Base-by-base conservation (phyloP, 352 stramenopile species). In the Globisporangium solare region DNA sequence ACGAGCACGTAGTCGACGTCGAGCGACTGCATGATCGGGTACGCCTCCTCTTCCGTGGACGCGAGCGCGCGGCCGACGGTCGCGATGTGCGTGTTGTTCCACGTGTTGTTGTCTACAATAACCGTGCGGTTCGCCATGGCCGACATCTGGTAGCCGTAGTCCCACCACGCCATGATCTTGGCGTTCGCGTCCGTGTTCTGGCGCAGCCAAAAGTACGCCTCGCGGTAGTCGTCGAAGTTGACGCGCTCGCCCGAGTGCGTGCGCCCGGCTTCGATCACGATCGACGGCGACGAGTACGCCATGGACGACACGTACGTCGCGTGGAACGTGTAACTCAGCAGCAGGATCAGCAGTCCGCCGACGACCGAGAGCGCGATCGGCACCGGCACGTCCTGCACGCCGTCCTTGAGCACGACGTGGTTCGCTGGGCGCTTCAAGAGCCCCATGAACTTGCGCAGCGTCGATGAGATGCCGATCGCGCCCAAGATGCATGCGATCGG, bases 201-300 rank as follows among this genome's bases (percentile, higher is more conserved):
- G 15, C 85, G 70, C 57, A 95, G 62, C 85, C 85, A 95, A 61
- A 88, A 95, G 71, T 94, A 95, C 12, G 94, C 94, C 70, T 99
- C 96, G 46, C 96, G 90, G 79, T 98, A 99, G 73, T 99, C 97
- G 68, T 99, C 96, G 42, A 96, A 95, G 58, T 96, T 92, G 35
- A 97, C 76, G 45, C 85, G 81, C 62, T 83, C 70, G 24, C 91
- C 91, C 37, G 83, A 72, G 6, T 74, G 68, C 32, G 70, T 85
- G 43, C 81, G 79, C 12, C 79, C 81, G 7, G 80, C 79, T 66
- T 96, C 88, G 59, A 97, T 95, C 57, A 97, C 89, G 61, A 97
- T 97, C 54, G 86, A 96, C 46, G 90, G 89, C 41, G 83, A 95
- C 50, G 86, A 96, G 68, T 97, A 97, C 21, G 88, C 89, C 68